Evolutionary conservation across 1,284 basidiomycete species (phyloP).

Genomic region (Phellopilus nigrolimitatus): DNA sequence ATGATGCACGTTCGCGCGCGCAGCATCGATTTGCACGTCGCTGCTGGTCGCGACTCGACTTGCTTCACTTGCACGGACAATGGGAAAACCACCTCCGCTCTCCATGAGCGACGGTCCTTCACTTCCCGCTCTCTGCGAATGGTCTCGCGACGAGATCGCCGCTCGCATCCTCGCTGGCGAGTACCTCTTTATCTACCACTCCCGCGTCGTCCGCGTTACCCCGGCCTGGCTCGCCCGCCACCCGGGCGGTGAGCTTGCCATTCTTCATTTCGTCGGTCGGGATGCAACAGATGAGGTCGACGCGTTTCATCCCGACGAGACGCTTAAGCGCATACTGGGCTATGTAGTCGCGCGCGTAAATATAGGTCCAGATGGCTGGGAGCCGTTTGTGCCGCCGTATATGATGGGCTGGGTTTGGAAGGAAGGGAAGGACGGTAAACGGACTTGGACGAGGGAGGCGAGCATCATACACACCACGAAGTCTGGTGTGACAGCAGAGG

Average conservation of each 20-base stretch:
- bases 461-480: constrained; percentile 33
- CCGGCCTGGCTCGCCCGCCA: constrained; percentile 80
- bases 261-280: constrained; percentile 94
- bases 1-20: no score
- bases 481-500: constrained; percentile 16
- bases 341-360: constrained; percentile 79
- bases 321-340: constrained; percentile 58
- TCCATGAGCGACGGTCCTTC: no score
- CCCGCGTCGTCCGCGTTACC: constrained; percentile 78
- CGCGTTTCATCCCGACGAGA: constrained; percentile 80
- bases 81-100: neutral
- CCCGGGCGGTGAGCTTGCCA: constrained; percentile 85
- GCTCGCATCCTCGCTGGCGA: constrained; percentile 73
- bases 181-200: constrained; percentile 74
- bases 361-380: constrained; percentile 53
- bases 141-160: constrained; percentile 59
- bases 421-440: constrained; percentile 37
- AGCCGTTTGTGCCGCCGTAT: constrained; percentile 84
- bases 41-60: neutral
- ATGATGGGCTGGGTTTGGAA: constrained; percentile 76
- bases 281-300: constrained; percentile 95
- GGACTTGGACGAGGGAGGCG: constrained; percentile 62
- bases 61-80: neutral
- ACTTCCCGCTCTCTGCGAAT: no score
- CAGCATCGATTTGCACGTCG: neutral